Base-by-base conservation (phyloP, 768 basidiomycete species). In the Kwoniella sp. region DNA sequence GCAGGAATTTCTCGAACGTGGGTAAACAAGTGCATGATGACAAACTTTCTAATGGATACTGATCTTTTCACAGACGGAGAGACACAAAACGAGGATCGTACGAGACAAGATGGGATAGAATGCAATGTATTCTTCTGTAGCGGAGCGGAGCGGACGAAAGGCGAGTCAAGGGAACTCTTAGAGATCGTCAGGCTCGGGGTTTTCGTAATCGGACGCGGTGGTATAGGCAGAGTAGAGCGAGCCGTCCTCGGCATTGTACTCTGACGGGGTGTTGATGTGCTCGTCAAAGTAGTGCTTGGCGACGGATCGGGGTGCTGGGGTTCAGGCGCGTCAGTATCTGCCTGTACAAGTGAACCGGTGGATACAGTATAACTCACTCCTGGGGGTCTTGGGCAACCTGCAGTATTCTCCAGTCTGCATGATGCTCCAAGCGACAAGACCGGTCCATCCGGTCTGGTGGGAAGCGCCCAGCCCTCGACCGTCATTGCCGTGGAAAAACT, bases 401-500 rank as follows among this genome's bases (percentile, higher is more conserved):
- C 90, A 96, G 51, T 78, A 87, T 25, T 73, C 72, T 50, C 72
- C 72, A 37, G 62, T 89, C 73, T 93, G 91, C 63, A 92, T 76
- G 61, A 96, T 91, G 59, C 79, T 75, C 67, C 85, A 70, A 12
- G 65, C 65, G 32, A 73, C 60, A n/a, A 67, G 40, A 50, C 74
- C 76, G 5, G 73, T 76, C 92, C 93, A 99, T 62, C 95, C 95
- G 56, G 92, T 96, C 74, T 99, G 95, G 76, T 99, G 95, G 5
- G 91, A 95, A 2, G 93, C 95, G 33, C 95, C 95, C 11, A 99
- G 80, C 17, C 95, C 95, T 52, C 84, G 82, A 17, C 95, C 95
- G 50, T 80, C 84, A 62, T 99, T 90, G 12, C 84, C 93, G 71
- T 96, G 87, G 84, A 98, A 98, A 78, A 86, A 96, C 87, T 96